Evolutionary conservation across 495 filamentous ascomycete genomes (phyloP).

Genomic region (Tuber aestivum): DNA sequence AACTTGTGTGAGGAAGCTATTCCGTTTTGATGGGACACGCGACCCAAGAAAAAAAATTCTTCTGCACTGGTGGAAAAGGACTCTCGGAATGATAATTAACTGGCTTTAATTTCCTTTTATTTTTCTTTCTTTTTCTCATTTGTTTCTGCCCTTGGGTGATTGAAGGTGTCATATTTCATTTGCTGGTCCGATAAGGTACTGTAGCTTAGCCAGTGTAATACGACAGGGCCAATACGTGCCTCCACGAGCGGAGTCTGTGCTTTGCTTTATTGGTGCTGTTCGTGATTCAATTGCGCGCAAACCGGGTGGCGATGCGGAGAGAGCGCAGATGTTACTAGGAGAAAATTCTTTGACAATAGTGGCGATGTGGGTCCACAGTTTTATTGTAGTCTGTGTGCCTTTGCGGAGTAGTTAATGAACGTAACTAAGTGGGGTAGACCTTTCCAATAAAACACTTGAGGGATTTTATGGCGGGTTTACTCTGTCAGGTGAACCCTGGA

Average conservation of each 20-base stretch:
- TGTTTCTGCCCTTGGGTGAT: not conserved
- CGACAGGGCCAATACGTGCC: not conserved
- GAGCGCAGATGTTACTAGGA: not conserved
- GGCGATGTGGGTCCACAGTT: not conserved
- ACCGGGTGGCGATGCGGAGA: not conserved
- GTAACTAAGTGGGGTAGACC: not conserved
- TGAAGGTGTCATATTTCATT: not conserved
- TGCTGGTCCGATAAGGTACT: not conserved
- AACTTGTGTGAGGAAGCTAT: not conserved
- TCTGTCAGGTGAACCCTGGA: not conserved
- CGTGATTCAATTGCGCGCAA: not conserved
- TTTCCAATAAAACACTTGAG: not conserved
- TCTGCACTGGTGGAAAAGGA: not conserved
- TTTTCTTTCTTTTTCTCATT: no score
- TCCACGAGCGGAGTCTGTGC: not conserved
- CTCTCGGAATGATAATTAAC: not conserved
- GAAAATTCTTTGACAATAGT: not conserved
- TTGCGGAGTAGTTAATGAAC: not conserved
- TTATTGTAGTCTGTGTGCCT: no score
- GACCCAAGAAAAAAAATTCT: not conserved
- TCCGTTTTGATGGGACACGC: not conserved
- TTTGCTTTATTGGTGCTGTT: not conserved
- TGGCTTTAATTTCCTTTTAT: not conserved
- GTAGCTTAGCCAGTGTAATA: not conserved
- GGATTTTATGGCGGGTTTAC: not conserved